phyloP scores from a whole-genome alignment of 495 filamentous ascomycete species.

The Alectoria sarmentosa region DNA sequence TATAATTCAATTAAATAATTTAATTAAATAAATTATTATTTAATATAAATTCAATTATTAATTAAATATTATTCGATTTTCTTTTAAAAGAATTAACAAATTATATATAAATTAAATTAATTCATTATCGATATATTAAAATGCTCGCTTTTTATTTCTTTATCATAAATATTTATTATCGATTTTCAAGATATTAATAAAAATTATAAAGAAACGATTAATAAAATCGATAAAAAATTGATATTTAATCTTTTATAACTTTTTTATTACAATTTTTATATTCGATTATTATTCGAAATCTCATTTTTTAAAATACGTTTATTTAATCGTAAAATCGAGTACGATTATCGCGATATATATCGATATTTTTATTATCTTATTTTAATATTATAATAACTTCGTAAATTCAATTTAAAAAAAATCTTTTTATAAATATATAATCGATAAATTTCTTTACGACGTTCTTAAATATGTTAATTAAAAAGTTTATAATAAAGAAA shows the following conservation, averaged over 20 bases:
- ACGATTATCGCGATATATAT: background rate
- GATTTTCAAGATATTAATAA: too few species aligned
- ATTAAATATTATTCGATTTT: background rate
- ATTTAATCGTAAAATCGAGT: too few species aligned
- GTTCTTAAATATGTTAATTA: background rate
- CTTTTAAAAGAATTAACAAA: background rate
- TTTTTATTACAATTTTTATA: background rate
- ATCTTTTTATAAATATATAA: too few species aligned
- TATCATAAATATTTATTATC: too few species aligned
- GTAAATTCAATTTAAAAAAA: background rate
- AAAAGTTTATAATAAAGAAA: too few species aligned
- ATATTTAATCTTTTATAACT: background rate
- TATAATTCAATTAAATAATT: too few species aligned
- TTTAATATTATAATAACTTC: background rate
- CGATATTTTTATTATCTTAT: background rate
- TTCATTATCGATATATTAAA: background rate
- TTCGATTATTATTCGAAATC: too few species aligned
- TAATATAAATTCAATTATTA: background rate
- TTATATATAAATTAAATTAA: background rate
- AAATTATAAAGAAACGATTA: background rate
- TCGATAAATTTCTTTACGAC: background rate
- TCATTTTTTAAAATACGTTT: background rate
- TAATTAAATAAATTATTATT: too few species aligned
- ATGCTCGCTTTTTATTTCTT: too few species aligned
- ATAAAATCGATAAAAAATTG: background rate